Evolutionary conservation across 2,329 filamentous ascomycete species (phyloP).

Genomic region (Xylariaceae sp.): DNA sequence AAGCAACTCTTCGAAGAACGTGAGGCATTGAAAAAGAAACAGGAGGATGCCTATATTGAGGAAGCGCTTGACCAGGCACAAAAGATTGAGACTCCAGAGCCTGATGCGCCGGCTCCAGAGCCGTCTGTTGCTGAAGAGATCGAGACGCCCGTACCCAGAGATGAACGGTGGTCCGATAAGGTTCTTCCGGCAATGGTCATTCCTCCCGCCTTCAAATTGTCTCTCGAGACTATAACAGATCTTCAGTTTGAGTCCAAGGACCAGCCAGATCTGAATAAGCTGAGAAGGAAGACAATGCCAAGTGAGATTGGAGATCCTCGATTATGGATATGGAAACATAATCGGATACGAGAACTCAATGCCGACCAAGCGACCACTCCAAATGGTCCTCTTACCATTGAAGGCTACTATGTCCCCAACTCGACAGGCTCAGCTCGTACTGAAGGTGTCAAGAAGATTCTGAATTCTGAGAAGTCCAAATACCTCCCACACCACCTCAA

Average conservation of each 20-base stretch:
- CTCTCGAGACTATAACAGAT: conserved; percentile 41
- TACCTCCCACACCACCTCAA: conserved; percentile 97
- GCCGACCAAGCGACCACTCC: conserved; percentile 32
- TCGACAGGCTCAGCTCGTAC: conserved; percentile 80
- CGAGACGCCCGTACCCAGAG: conserved; percentile 34
- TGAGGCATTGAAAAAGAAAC: conserved; percentile 61
- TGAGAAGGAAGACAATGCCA: conserved; percentile 44
- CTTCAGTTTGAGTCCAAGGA: conserved; percentile 43
- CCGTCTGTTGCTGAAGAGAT: conserved; percentile 26
- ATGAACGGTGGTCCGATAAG: conserved; percentile 46
- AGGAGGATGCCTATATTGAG: conserved; percentile 45
- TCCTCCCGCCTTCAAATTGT: conserved; percentile 41
- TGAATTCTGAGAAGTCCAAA: conserved; percentile 96
- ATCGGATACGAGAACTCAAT: conserved; percentile 53
- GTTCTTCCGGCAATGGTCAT: conserved; percentile 43
- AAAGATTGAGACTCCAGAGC: conserved; percentile 33
- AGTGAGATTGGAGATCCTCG: conserved; percentile 46
- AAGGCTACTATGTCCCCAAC: conserved; percentile 78
- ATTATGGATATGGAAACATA: conserved; percentile 53
- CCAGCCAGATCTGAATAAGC: conserved; percentile 43
- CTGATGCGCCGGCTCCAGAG: conserved; percentile 27
- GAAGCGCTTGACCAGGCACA: conserved; percentile 37
- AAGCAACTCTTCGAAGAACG: conserved; percentile 41
- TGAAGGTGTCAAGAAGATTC: conserved; percentile 89
- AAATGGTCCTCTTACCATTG: conserved; percentile 43